Evolutionary conservation across 2,329 filamentous ascomycete genomes (phyloP).

Genomic region (Penicillium capsulatum): DNA sequence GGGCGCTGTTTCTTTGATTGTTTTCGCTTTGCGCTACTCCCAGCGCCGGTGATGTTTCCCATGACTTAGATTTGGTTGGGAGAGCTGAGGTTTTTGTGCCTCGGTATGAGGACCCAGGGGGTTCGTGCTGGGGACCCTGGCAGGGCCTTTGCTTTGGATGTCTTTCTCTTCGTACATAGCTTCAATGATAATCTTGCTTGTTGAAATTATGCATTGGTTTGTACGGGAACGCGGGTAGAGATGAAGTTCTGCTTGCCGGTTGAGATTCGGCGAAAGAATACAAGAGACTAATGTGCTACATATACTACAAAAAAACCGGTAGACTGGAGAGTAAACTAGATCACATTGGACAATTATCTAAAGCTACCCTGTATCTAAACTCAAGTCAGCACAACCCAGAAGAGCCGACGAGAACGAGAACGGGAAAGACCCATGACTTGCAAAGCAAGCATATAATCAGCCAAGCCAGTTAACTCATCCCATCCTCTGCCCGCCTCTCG

Average conservation of each 20-base stretch:
- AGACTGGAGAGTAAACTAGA: too few species aligned
- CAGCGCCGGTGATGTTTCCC: too few species aligned
- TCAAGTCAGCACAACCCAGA: slow-evolving; percentile 17
- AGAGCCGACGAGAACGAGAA: neutral
- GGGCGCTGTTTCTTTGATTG: too few species aligned
- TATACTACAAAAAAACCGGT: too few species aligned
- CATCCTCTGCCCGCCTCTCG: slow-evolving; percentile 37
- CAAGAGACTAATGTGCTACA: too few species aligned
- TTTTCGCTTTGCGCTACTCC: too few species aligned
- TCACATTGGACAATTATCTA: too few species aligned
- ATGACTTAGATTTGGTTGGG: neutral
- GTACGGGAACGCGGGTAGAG: too few species aligned
- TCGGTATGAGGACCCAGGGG: neutral
- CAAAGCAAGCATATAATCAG: slow-evolving; percentile 29
- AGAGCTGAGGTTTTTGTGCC: too few species aligned
- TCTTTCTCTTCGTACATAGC: neutral
- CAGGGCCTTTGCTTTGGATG: neutral
- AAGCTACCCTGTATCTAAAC: too few species aligned
- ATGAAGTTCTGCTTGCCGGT: too few species aligned
- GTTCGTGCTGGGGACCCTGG: neutral
- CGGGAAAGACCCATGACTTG: slow-evolving; percentile 8
- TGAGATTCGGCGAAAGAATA: too few species aligned
- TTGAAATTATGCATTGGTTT: slow-evolving; percentile 3
- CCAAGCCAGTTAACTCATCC: slow-evolving; percentile 44
- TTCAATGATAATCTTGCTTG: neutral